Percentiles rank a stretch among this genome's conserved stretches.
phyloP scores from a whole-genome alignment of 495 filamentous ascomycete species.

The Penicillium pulvis region DNA sequence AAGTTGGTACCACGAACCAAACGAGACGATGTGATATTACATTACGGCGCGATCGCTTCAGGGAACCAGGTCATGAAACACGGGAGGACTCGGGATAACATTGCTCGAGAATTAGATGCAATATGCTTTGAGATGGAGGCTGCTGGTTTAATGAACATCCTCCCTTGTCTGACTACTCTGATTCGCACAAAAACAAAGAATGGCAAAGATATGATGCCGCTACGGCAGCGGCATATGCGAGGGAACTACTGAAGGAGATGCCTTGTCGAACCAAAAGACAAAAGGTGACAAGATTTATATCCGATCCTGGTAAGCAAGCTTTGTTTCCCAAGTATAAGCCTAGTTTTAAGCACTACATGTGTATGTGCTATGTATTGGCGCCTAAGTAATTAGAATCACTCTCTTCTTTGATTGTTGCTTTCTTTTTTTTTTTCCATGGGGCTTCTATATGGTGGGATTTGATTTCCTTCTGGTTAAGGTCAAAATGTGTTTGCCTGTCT shows the following conservation, averaged over 20 bases:
- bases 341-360: too few relatives aligned
- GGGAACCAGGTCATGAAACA: slow-evolving; percentile 43
- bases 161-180: slow-evolving; percentile 41
- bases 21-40: slow-evolving; percentile 25
- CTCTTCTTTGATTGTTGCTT: too few relatives aligned
- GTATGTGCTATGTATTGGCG: too few relatives aligned
- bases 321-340: too few relatives aligned
- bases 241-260: slow-evolving; percentile 29
- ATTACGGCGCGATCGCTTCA: slow-evolving; percentile 47
- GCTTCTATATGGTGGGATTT: too few relatives aligned
- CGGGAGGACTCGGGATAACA: slow-evolving; percentile 30
- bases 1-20: slow-evolving; percentile 9
- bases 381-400: too few relatives aligned
- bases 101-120: slow-evolving; percentile 25
- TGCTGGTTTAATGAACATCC: slow-evolving; percentile 40
- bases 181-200: slow-evolving; percentile 40
- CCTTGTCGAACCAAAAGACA: too few relatives aligned
- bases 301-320: too few relatives aligned
- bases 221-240: slow-evolving; percentile 37
- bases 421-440: too few relatives aligned
- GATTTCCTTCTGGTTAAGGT: too few relatives aligned
- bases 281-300: too few relatives aligned
- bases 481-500: too few relatives aligned
- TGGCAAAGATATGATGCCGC: slow-evolving; percentile 39
- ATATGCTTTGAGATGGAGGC: slow-evolving; percentile 53